phyloP scores from a whole-genome alignment of 306 rosid species.

The Cucurbita ficifolia region DNA sequence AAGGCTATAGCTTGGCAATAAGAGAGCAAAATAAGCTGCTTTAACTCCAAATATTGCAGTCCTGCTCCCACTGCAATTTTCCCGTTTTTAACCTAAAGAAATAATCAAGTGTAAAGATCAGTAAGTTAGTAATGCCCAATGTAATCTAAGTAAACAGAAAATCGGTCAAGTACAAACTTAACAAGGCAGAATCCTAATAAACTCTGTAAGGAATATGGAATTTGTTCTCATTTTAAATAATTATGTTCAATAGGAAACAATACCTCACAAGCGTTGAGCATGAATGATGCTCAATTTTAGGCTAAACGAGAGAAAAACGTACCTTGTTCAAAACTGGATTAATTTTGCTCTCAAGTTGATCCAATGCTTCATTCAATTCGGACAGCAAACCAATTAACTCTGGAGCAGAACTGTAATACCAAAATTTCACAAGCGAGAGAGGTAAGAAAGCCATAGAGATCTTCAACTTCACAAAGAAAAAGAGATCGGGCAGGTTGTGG shows the following conservation, averaged over 20 bases:
- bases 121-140: not conserved
- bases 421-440: conserved; percentile 7
- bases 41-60: conserved; percentile 56
- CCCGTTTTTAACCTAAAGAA: conserved; percentile 44
- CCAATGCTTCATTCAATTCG: conserved; percentile 60
- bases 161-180: not conserved
- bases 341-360: conserved; percentile 46
- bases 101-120: conserved; percentile 12
- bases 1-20: conserved; percentile 82
- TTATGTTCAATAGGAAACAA: not conserved
- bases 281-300: not conserved
- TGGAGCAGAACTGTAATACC: conserved; percentile 60
- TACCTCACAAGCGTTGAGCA: conserved; percentile 14
- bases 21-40: conserved; percentile 46
- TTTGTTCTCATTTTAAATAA: not conserved
- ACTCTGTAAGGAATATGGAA: not conserved
- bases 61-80: conserved; percentile 41
- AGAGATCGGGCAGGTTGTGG: conserved; percentile 17
- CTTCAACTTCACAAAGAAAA: not conserved
- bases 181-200: not conserved
- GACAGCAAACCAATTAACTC: conserved; percentile 66
- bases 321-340: conserved; percentile 65
- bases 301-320: not conserved
- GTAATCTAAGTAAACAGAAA: not conserved
- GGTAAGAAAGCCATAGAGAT: not conserved